A percentile compares a stretch with the other conserved stretches of the same genome.
Evolutionary conservation across 2,329 filamentous ascomycete species (phyloP).

Genomic region (Neurospora sp.): DNA sequence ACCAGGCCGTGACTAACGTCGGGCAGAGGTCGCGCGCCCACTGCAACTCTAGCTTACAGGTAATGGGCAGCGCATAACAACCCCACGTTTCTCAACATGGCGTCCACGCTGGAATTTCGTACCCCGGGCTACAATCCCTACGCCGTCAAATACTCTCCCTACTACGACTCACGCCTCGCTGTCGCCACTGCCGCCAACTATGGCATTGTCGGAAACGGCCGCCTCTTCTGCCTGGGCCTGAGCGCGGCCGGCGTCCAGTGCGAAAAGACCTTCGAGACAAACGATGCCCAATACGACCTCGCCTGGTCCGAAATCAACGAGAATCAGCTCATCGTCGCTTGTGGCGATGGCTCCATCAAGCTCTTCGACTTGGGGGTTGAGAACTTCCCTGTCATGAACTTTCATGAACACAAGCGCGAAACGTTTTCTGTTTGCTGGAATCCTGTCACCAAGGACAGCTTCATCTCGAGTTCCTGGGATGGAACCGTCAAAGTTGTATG

Average conservation of each 20-base stretch:
- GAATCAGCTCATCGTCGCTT: conserved; percentile 81
- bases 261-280: conserved; percentile 91
- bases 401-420: conserved; percentile 88
- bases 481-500: conserved; percentile 80
- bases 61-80: background rate
- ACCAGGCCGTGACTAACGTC: background rate
- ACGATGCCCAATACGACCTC: conserved; percentile 91
- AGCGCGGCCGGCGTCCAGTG: conserved; percentile 75
- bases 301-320: conserved; percentile 95
- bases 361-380: conserved; percentile 77
- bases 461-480: conserved; percentile 90
- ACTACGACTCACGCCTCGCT: conserved; percentile 89
- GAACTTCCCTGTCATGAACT: conserved; percentile 82
- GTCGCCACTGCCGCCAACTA: conserved; percentile 91
- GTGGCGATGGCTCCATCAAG: conserved; percentile 89
- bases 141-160: conserved; percentile 95
- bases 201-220: conserved; percentile 91
- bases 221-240: conserved; percentile 73
- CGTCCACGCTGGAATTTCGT: conserved; percentile 79
- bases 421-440: conserved; percentile 93
- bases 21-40: background rate
- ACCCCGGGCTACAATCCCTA: conserved; percentile 94
- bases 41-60: background rate
- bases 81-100: conserved; percentile 23
- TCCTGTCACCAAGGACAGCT: conserved; percentile 78